Evolutionary conservation across 1,284 basidiomycete genomes (phyloP).

Genomic region (Rhodotorula sp.): DNA sequence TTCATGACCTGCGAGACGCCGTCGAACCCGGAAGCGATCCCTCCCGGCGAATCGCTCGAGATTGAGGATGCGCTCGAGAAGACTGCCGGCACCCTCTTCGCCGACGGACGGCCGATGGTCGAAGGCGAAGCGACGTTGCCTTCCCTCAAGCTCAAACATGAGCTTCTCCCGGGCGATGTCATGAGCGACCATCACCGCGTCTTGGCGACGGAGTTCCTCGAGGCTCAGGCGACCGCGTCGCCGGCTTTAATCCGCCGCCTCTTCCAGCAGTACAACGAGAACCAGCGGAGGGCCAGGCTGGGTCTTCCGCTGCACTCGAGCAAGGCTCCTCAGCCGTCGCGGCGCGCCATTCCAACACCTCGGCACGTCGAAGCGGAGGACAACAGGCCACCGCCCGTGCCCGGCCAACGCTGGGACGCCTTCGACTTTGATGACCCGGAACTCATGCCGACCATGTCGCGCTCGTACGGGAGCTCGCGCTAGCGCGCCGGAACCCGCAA

Average conservation of each 20-base stretch:
- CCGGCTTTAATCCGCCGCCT: conserved; percentile 65
- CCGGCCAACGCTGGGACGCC: not conserved
- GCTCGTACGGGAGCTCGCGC: not conserved
- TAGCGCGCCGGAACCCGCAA: no score
- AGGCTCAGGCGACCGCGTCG: conserved; percentile 68
- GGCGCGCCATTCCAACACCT: not conserved
- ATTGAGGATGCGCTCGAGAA: conserved; percentile 53
- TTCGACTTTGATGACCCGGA: conserved; percentile 2
- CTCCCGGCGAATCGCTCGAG: conserved; percentile 79
- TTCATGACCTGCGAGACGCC: conserved; percentile 95
- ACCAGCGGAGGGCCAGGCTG: not conserved
- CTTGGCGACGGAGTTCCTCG: conserved; percentile 60
- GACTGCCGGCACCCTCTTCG: conserved; percentile 59
- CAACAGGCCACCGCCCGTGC: not conserved
- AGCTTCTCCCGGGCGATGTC: conserved; percentile 52
- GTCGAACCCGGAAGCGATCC: conserved; percentile 77
- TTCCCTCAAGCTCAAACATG: conserved; percentile 9
- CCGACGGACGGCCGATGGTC: conserved; percentile 59
- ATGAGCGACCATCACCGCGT: conserved; percentile 66
- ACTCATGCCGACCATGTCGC: not conserved
- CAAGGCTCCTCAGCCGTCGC: not conserved
- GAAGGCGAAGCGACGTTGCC: conserved; percentile 38
- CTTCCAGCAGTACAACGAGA: conserved; percentile 9
- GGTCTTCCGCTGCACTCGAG: not conserved
- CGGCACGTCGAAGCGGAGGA: conserved; percentile 5